Evolutionary conservation across 169 alveolate genomes (phyloP).

Genomic region (Pseudocohnilembus persalinus): DNA sequence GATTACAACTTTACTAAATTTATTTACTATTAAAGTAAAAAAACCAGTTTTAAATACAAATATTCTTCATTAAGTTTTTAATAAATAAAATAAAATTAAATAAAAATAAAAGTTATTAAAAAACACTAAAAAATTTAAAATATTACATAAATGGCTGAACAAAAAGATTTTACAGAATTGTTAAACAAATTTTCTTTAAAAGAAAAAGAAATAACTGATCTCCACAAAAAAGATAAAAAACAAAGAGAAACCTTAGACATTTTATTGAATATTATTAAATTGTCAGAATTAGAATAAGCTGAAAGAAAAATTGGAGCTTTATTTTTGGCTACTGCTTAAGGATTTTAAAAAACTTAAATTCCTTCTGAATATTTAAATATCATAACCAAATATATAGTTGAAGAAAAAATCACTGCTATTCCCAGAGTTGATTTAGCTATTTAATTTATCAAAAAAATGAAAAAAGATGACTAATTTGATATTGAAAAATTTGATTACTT

Average conservation of each 20-base stretch:
- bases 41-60: too few species aligned
- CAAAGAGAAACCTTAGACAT: background rate
- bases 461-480: conserved; percentile 29
- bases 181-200: background rate
- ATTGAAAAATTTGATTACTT: conserved; percentile 55
- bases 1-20: background rate
- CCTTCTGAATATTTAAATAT: background rate
- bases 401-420: conserved; percentile 56
- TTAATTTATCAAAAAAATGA: conserved; percentile 51
- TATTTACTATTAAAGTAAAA: background rate
- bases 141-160: background rate
- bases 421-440: conserved; percentile 72
- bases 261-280: background rate
- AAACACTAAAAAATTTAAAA: background rate
- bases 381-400: conserved; percentile 45
- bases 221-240: background rate
- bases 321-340: background rate
- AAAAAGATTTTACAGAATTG: too few species aligned
- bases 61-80: too few species aligned
- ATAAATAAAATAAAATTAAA: too few species aligned
- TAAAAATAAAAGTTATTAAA: too few species aligned
- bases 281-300: background rate
- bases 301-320: background rate
- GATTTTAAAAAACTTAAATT: background rate
- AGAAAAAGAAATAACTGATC: background rate